Evolutionary conservation across 177 flowering plant species (phyloP).

Genomic region (Vitis hybrid): DNA sequence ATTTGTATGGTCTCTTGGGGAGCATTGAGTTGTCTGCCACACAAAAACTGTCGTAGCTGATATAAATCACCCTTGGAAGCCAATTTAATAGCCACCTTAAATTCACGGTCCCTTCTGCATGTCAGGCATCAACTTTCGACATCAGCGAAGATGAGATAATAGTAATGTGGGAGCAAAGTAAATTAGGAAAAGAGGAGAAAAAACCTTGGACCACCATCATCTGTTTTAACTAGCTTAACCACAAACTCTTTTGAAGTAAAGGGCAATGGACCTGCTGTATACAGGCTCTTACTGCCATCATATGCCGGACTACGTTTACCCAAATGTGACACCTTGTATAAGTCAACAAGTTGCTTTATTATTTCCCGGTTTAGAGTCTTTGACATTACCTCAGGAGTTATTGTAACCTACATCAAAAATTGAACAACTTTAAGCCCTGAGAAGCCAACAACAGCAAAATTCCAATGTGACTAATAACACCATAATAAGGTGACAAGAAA

Average conservation of each 20-base stretch:
- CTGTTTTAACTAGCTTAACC: slow-evolving; percentile 36
- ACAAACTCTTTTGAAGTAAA: slow-evolving; percentile 58
- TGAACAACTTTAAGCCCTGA: not conserved
- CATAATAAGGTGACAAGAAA: too few species aligned
- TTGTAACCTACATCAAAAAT: slow-evolving; percentile 43
- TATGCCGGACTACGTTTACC: slow-evolving; percentile 41
- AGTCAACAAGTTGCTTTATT: slow-evolving; percentile 26
- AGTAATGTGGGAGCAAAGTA: not conserved
- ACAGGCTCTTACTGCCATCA: slow-evolving; percentile 68
- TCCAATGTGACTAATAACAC: too few species aligned
- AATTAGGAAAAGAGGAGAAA: not conserved
- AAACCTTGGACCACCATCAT: slow-evolving; percentile 14
- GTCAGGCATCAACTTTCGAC: not conserved
- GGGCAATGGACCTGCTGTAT: slow-evolving; percentile 63
- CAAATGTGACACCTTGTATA: slow-evolving; percentile 30
- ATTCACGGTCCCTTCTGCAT: slow-evolving; percentile 55
- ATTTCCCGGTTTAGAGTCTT: slow-evolving; percentile 39
- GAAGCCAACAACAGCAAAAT: too few species aligned
- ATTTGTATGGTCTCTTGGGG: slow-evolving; percentile 80
- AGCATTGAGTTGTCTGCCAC: slow-evolving; percentile 37
- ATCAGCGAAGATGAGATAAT: not conserved
- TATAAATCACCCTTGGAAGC: slow-evolving; percentile 52
- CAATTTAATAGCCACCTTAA: slow-evolving; percentile 58
- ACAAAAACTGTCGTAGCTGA: slow-evolving; percentile 52
- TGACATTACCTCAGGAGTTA: slow-evolving; percentile 58